Base-by-base conservation (phyloP, 2,329 filamentous ascomycete genomes). In the Cytospora leucostoma region DNA sequence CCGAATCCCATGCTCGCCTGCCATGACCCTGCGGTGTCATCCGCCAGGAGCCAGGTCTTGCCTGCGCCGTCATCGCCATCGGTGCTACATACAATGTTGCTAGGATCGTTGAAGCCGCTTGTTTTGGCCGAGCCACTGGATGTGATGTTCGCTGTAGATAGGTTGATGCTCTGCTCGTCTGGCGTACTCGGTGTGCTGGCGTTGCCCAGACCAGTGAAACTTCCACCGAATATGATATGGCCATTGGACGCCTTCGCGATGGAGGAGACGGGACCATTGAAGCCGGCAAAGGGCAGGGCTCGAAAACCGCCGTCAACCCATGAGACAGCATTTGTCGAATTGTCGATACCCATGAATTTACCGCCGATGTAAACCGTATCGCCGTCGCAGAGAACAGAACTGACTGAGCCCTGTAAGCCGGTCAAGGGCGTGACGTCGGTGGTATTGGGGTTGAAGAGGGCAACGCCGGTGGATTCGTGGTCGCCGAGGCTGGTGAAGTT, bases 401-500 rank as follows among this genome's bases (percentile, higher is more conserved):
- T 90, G 62, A 98, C 93, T 66, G 90, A 88, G 44, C 95, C 96
- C 59, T 87, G 86, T 21, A 99, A 80, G 53, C 93, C 94, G n/a
- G 85, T 77, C 47, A 97, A 77, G n/a, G 92, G 83, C 1, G 86
- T 89, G 56, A 97, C 82, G 44, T 84, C 76, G 52, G 86, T 86
- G 5, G 87, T 89, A 67, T 86, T 85, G 4, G 91, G 86, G 73
- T 97, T 86, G 77, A 93, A 93, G 54, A 96, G 75, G 32, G 93
- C 95, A 62, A 96, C 86, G 52, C 91, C 91, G 59, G 87, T 87
- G 2, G 93, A 92, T 71, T 91, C 79, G 62, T 89, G 83, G 64
- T 88, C 88, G 64, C 88, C 91, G 66, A 99, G 79, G 74, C 92
- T 96, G 37, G 95, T 98, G 74, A 99, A 99, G 78, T 98, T 98